These are phyloP conservation scores for Scorias spongiosa DNA, from an alignment of 2,329 filamentous ascomycete genomes.

Conservation along the genomic window DNA sequence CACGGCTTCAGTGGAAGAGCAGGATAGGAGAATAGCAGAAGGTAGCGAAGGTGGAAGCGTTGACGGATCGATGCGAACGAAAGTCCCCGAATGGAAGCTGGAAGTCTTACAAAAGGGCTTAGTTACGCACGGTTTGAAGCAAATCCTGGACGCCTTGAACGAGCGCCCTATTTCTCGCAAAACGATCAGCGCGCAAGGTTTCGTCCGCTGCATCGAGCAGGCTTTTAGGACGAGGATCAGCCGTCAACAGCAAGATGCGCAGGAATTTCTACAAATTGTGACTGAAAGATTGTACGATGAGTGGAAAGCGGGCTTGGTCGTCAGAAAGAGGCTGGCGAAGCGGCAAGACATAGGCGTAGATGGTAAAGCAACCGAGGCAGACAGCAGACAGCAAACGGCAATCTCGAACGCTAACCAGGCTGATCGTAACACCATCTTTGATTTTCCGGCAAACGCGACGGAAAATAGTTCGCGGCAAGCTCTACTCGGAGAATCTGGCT, in stretches of 20 bases:
- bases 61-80: slow-evolving; percentile 9
- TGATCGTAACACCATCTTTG: neutral
- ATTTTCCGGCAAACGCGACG: neutral
- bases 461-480: neutral
- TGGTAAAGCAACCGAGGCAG: neutral
- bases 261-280: slow-evolving; percentile 91
- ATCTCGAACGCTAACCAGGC: neutral
- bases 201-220: slow-evolving; percentile 67
- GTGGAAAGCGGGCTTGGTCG: slow-evolving; percentile 70
- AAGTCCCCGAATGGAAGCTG: slow-evolving; percentile 31
- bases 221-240: slow-evolving; percentile 86
- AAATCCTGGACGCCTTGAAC: slow-evolving; percentile 82
- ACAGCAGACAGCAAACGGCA: neutral
- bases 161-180: slow-evolving; percentile 88
- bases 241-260: slow-evolving; percentile 89
- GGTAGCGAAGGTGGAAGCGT: slow-evolving; percentile 24
- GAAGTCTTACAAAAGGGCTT: slow-evolving; percentile 58
- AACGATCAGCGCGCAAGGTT: slow-evolving; percentile 74
- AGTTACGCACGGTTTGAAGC: slow-evolving; percentile 77
- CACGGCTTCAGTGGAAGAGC: slow-evolving; percentile 24
- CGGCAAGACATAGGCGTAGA: slow-evolving; percentile 1
- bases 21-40: slow-evolving; percentile 46
- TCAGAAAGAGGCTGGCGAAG: slow-evolving; percentile 32
- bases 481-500: neutral
- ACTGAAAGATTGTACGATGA: slow-evolving; percentile 87